phyloP scores from a whole-genome alignment of 2,329 filamentous ascomycete genomes.

The Aureobasidium lini region DNA sequence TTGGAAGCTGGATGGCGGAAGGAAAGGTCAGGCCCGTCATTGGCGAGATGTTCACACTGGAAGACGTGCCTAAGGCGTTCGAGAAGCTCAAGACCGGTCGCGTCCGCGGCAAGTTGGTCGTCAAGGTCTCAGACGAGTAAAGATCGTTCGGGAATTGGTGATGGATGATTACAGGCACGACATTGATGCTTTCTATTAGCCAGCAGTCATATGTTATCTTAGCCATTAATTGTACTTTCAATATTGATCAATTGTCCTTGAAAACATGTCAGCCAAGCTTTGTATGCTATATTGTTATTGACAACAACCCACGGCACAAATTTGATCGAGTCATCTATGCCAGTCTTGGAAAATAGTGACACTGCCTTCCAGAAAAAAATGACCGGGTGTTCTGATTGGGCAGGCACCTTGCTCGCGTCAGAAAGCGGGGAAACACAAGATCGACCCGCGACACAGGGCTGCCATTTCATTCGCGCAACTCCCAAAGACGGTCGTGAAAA shows the following conservation, averaged over 20 bases:
- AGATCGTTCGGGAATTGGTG: background rate
- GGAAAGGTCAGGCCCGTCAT: slow-evolving; percentile 52
- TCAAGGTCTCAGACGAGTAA: slow-evolving; percentile 20
- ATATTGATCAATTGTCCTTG: no score
- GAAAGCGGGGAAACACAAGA: background rate
- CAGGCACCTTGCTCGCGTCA: background rate
- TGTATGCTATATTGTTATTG: background rate
- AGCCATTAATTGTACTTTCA: background rate
- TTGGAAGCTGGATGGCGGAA: slow-evolving; percentile 50
- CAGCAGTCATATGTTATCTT: no score
- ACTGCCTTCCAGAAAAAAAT: background rate
- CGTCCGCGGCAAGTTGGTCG: slow-evolving; percentile 53
- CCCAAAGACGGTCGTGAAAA: background rate
- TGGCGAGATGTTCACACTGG: slow-evolving; percentile 49
- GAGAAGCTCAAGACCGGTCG: slow-evolving; percentile 50
- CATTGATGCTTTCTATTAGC: background rate
- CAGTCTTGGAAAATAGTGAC: background rate
- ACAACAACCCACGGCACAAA: background rate
- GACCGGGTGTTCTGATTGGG: background rate
- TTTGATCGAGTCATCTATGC: background rate
- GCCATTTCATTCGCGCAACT: background rate
- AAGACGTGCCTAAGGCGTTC: slow-evolving; percentile 51
- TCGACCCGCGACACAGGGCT: background rate
- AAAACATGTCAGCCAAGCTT: background rate
- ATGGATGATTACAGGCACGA: background rate